Evolutionary conservation across 495 filamentous ascomycete genomes (phyloP), one percentile per base, ranked within the genome.

Genomic region (Trichoderma parareesei): DNA sequence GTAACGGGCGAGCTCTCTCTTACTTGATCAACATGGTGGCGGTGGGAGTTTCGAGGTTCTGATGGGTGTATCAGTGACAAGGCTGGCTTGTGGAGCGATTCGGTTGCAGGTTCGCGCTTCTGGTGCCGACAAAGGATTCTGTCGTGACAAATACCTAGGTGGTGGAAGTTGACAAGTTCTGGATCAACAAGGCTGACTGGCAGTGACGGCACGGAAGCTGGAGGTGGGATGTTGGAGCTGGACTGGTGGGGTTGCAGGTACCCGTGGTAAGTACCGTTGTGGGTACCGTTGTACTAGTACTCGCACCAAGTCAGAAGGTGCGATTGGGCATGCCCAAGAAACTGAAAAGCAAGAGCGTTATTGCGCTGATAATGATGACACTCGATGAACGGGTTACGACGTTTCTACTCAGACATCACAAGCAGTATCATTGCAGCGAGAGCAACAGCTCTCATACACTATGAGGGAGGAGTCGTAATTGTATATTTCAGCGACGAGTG

Each of bases 21-120:
- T 27, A 64, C 62, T 64, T 64, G 62, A 64, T 64, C 62, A 64
- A 53, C 62, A 64, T 64, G 16, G 46, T 63, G 41, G 53, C 53
- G 33, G 53, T 37, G 53, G 20, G 10, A n/a, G 27, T 2, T 27
- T 8, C 37, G 53, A 35, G 13, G 27, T 27, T 16, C 2, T 14
- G 33, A 8, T 37, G 27, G 27, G 27, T 27, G 27, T 27, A 27
- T 57, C 2, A n/a, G 5, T 49, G 20, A 8, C 46, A 8, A 14
- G 4, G 43, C 43, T 46, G 46, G n/a, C 4, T 7, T 18, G 18
- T 18, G 46, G n/a, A n/a, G 20, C 2, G n/a, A 9, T 4, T 57
- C 6, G 13, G 53, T 37, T 38, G 27, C 7, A 57, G 14, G 33
- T 38, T 2, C 9, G 11, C 1, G 3, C 14, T 20, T 13, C 14